Evolutionary conservation across 2,329 filamentous ascomycete genomes (phyloP).

Genomic region (Stagonosporopsis chrysanthemi): DNA sequence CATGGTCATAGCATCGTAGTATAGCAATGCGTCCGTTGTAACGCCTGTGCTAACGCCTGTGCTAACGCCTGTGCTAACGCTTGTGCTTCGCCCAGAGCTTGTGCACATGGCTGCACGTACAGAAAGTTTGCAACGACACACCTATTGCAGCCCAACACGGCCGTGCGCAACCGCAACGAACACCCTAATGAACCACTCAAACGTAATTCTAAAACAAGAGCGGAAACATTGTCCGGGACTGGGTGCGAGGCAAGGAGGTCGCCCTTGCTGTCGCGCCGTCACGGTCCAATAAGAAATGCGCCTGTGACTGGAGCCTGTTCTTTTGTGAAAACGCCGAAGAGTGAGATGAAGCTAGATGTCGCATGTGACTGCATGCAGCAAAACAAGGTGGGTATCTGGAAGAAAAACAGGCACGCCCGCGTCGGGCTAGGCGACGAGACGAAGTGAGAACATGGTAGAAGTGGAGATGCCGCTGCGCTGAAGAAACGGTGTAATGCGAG

Average conservation of each 20-base stretch:
- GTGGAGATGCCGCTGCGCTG: constrained; percentile 26
- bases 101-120: constrained; percentile 11
- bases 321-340: constrained; percentile 28
- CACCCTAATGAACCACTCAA: constrained; percentile 17
- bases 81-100: constrained; percentile 14
- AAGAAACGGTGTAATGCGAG: constrained; percentile 7
- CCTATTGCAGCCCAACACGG: constrained; percentile 28
- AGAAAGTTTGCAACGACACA: constrained; percentile 14
- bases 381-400: constrained; percentile 36
- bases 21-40: constrained; percentile 10
- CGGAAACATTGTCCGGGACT: constrained; percentile 11
- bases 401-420: constrained; percentile 19
- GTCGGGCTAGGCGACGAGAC: constrained; percentile 20
- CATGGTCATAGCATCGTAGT: constrained; percentile 8
- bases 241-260: constrained; percentile 20
- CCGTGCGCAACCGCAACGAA: constrained; percentile 20
- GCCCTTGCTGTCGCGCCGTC: constrained; percentile 25
- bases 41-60: constrained; percentile 15
- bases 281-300: constrained; percentile 18
- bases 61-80: constrained; percentile 12
- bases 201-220: constrained; percentile 21
- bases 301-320: constrained; percentile 21
- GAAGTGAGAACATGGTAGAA: constrained; percentile 27
- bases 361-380: constrained; percentile 23
- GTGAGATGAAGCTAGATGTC: constrained; percentile 19